phyloP scores from a whole-genome alignment of 106 monocot genomes.

The Cymbidium sinense region DNA sequence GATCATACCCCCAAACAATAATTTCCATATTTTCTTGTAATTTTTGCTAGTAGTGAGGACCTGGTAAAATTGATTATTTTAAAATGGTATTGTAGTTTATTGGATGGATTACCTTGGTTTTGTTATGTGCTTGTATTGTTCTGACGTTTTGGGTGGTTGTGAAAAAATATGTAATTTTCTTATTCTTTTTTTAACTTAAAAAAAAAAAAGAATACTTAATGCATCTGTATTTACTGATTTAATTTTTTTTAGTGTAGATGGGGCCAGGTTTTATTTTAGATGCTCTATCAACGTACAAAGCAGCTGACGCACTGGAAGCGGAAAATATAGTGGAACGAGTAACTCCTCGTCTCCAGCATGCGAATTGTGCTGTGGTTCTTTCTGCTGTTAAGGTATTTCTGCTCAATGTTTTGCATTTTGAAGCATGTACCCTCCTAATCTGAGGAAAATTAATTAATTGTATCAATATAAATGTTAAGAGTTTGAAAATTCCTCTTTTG shows the following conservation, averaged over 20 bases:
- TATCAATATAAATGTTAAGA: neutral
- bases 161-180: neutral
- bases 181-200: too few relatives aligned
- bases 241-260: conserved; percentile 44
- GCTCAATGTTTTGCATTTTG: neutral
- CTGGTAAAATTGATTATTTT: too few relatives aligned
- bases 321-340: conserved; percentile 97
- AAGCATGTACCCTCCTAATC: neutral
- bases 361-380: conserved; percentile 99
- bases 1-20: neutral
- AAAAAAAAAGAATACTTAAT: too few relatives aligned
- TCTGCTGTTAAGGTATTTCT: conserved; percentile 89
- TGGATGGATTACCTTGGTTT: too few relatives aligned
- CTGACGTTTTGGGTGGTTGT: neutral
- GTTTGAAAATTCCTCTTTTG: neutral
- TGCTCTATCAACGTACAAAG: conserved; percentile 89
- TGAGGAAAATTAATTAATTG: neutral
- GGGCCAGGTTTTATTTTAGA: conserved; percentile 99
- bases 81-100: too few relatives aligned
- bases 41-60: neutral
- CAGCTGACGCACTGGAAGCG: conserved; percentile 90
- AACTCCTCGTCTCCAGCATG: conserved; percentile 97
- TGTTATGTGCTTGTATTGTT: neutral
- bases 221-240: neutral
- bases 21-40: neutral